phyloP scores from a whole-genome alignment of 1,284 basidiomycete genomes.

The Puccinia coronata region DNA sequence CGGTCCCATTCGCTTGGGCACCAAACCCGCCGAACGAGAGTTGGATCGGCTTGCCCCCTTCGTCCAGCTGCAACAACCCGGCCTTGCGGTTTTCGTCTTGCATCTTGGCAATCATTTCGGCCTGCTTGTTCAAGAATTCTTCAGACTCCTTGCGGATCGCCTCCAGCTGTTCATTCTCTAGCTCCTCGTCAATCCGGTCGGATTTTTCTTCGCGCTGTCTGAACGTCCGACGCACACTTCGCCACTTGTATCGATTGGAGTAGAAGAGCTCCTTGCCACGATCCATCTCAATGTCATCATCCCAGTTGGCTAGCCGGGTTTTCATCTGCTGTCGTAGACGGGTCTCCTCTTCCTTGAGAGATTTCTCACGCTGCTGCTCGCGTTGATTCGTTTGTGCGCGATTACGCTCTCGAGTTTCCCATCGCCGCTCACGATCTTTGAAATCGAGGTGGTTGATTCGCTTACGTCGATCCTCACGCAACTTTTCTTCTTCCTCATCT shows the following conservation, averaged over 20 bases:
- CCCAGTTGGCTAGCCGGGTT: slow-evolving; percentile 51
- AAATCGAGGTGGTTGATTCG: slow-evolving; percentile 46
- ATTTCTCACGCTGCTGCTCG: slow-evolving; percentile 49
- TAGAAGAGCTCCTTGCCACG: slow-evolving; percentile 53
- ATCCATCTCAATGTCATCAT: slow-evolving; percentile 52
- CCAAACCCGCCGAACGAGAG: slow-evolving; percentile 37
- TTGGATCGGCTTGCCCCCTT: slow-evolving; percentile 52
- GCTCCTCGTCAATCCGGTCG: slow-evolving; percentile 55
- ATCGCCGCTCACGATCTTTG: slow-evolving; percentile 51
- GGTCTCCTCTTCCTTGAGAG: slow-evolving; percentile 49
- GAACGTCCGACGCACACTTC: slow-evolving; percentile 53
- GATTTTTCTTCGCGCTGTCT: slow-evolving; percentile 55
- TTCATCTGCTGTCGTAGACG: slow-evolving; percentile 50
- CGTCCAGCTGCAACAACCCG: slow-evolving; percentile 48
- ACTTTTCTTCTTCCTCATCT: slow-evolving; percentile 50
- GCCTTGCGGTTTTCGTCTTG: slow-evolving; percentile 46
- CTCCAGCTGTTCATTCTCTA: slow-evolving; percentile 56
- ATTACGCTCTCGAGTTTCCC: slow-evolving; percentile 51
- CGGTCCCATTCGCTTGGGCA: slow-evolving; percentile 12
- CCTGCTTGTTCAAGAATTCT: slow-evolving; percentile 56
- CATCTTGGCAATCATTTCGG: slow-evolving; percentile 54
- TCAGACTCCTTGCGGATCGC: slow-evolving; percentile 55
- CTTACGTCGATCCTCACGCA: slow-evolving; percentile 36
- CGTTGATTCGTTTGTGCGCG: slow-evolving; percentile 47
- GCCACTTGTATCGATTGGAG: slow-evolving; percentile 54